Percentiles rank a stretch among this genome's conserved stretches.
These are phyloP conservation scores for Mitragyna speciosa DNA, from an alignment of 257 asterid species.

Conservation along the genomic window DNA sequence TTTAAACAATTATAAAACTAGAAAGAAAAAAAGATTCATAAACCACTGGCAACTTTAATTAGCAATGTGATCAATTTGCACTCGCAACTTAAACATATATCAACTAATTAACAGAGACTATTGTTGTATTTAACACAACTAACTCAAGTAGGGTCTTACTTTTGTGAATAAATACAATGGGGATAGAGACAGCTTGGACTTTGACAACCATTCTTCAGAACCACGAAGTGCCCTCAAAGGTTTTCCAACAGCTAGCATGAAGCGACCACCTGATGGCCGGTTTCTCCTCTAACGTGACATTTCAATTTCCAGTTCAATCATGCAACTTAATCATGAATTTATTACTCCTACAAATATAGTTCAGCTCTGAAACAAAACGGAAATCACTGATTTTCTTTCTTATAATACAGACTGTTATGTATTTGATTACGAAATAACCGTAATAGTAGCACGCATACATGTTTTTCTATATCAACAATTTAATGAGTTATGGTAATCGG, in stretches of 20 bases:
- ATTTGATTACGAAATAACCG: too few species aligned
- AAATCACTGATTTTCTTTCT: not conserved
- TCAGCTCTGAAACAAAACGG: not conserved
- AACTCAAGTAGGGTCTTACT: slow-evolving; percentile 21
- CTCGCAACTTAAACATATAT: not conserved
- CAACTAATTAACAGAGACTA: not conserved
- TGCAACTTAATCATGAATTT: not conserved
- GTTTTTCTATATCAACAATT: too few species aligned
- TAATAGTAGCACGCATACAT: too few species aligned
- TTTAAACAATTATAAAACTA: not conserved
- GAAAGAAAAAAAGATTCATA: not conserved
- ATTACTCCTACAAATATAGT: too few species aligned
- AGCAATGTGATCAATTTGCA: not conserved
- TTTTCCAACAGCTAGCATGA: slow-evolving; percentile 36
- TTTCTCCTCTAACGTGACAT: slow-evolving; percentile 28
- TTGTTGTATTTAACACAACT: not conserved
- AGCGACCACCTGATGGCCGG: slow-evolving; percentile 11
- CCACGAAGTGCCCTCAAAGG: slow-evolving; percentile 35
- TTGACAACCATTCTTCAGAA: slow-evolving; percentile 34
- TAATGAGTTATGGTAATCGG: not conserved
- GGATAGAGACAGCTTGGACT: slow-evolving; percentile 29
- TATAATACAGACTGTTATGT: not conserved
- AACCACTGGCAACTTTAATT: not conserved
- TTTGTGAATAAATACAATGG: not conserved
- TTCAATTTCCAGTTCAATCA: slow-evolving; percentile 22